Conservation (phyloP, 2,329 filamentous ascomycete genomes). For the Fusarium nygamai region DNA sequence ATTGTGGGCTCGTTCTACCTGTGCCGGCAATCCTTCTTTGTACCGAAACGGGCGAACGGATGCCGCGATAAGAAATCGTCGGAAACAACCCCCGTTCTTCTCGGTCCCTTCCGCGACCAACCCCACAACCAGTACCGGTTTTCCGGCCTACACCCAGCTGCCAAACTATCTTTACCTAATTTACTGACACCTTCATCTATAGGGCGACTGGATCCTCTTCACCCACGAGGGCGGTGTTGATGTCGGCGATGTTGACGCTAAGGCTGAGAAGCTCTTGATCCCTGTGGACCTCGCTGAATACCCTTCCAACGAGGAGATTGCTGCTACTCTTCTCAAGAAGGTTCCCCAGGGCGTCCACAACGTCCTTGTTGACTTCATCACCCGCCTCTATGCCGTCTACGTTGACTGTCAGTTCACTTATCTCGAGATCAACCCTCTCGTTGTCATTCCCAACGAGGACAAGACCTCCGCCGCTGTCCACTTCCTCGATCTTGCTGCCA, state of each 20-base stretch:
- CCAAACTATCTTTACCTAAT: not conserved
- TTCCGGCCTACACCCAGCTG: slow-evolving; percentile 6
- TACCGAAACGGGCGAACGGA: slow-evolving; percentile 52
- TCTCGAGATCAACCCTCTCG: slow-evolving; percentile 99
- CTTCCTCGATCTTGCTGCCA: slow-evolving; percentile 98
- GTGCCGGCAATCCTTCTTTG: slow-evolving; percentile 41
- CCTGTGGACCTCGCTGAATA: slow-evolving; percentile 95
- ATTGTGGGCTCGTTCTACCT: slow-evolving; percentile 40
- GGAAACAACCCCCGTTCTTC: slow-evolving; percentile 31
- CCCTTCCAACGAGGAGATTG: slow-evolving; percentile 96
- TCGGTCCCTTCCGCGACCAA: slow-evolving; percentile 25
- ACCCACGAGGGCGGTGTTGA: slow-evolving; percentile 99
- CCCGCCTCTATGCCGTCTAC: slow-evolving; percentile 96
- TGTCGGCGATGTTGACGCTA: slow-evolving; percentile 98
- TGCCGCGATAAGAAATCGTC: slow-evolving; percentile 46
- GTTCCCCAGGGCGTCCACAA: slow-evolving; percentile 96
- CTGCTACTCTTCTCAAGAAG: slow-evolving; percentile 84
- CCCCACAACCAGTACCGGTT: slow-evolving; percentile 10
- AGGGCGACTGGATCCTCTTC: slow-evolving; percentile 99
- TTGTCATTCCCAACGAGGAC: slow-evolving; percentile 94
- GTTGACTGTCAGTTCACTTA: slow-evolving; percentile 99
- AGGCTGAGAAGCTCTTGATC: slow-evolving; percentile 98
- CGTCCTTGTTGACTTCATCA: slow-evolving; percentile 99
- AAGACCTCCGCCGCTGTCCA: slow-evolving; percentile 93
- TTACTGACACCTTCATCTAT: slow-evolving; percentile 42